phyloP scores from a whole-genome alignment of 2,329 filamentous ascomycete genomes.

The Phialophora expanda region DNA sequence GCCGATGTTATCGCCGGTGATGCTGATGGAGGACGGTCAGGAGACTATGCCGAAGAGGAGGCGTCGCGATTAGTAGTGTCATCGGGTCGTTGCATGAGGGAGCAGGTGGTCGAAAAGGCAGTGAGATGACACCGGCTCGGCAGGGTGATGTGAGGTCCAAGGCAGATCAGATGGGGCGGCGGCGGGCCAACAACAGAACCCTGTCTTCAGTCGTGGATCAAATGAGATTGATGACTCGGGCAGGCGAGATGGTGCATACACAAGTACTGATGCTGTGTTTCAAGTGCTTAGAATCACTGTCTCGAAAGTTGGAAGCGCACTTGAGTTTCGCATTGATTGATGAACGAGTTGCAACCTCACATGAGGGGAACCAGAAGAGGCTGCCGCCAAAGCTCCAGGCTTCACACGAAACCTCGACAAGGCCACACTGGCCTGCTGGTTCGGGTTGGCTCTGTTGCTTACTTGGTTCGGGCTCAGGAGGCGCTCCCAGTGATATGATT shows the following conservation, averaged over 20 bases:
- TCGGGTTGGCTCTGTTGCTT: slow-evolving; percentile 5
- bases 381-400: slow-evolving; percentile 13
- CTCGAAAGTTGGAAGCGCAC: slow-evolving; percentile 8
- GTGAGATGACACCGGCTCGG: slow-evolving; percentile 31
- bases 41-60: slow-evolving; percentile 9
- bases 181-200: neutral
- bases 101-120: slow-evolving; percentile 11
- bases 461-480: neutral
- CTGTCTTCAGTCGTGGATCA: slow-evolving; percentile 3
- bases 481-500: neutral
- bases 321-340: slow-evolving; percentile 12
- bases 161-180: slow-evolving; percentile 24
- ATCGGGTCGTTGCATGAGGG: slow-evolving; percentile 12
- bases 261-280: slow-evolving; percentile 24
- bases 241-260: slow-evolving; percentile 8
- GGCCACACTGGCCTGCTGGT: neutral
- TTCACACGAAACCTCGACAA: neutral
- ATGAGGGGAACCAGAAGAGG: slow-evolving; percentile 10
- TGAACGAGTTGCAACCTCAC: slow-evolving; percentile 21
- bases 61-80: slow-evolving; percentile 6
- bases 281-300: slow-evolving; percentile 10
- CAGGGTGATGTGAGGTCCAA: slow-evolving; percentile 11
- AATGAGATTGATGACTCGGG: slow-evolving; percentile 23
- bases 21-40: slow-evolving; percentile 3
- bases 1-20: neutral